Evolutionary conservation across 768 basidiomycete species (phyloP), one percentile per base, ranked within the genome.

Genomic region (Kwoniella sp.): DNA sequence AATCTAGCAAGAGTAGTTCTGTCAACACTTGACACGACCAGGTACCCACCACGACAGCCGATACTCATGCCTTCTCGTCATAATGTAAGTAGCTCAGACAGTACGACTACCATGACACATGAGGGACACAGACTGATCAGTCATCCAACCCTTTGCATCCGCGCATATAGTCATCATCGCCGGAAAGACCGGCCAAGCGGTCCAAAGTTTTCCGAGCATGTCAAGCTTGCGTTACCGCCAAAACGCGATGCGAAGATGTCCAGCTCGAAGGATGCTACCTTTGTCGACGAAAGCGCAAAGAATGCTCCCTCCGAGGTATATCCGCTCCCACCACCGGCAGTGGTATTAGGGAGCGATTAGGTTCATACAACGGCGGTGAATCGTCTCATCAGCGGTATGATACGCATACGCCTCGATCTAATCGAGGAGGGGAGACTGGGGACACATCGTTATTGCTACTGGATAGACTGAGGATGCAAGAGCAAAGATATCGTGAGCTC

Each of bases 191-290:
- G 36, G 19, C 49, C 5, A 60, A 60, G 51, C 50, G 52, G 22
- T 26, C 50, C 9, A 60, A 51, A 46, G 60, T 71, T n/a, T 68
- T 53, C 54, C 55, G 67, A 46, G 69, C 69, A 19, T 68, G 69
- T 50, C 50, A 46, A 46, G 48, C 57, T 22, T 71, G 69, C 46
- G 66, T 68, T 6, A 46, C 54, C 29, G 53, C 66, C 33, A 71
- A 71, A 56, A 68, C 69, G 8, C 55, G 69, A 12, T 71, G 69
- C 49, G 66, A 68, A 21, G 69, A 65, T 50, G 69, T 71, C 30
- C 52, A 50, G 48, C 49, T 60, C 1, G 40, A 59, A 12, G 69
- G 69, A 1, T 71, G 63, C 50, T 63, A 53, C 27, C 25, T 62
- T 1, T 71, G 69, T 49, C 59, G 69, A 15, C 60, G 50, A 12